These are phyloP conservation scores for Adansonia digitata DNA, from an alignment of 345 rosid species.

Conservation along the genomic window DNA sequence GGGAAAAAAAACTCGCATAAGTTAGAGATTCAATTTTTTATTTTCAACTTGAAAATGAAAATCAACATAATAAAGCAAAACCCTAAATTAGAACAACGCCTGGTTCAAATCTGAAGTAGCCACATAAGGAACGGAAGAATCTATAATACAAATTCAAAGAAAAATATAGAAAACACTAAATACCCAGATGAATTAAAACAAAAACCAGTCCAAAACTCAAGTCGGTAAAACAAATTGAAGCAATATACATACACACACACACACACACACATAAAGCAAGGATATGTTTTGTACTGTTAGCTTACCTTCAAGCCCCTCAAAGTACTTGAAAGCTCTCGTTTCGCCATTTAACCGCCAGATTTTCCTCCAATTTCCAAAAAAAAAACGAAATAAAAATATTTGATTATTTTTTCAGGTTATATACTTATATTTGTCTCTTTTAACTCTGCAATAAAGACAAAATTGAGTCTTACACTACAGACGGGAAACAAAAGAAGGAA, in stretches of 20 bases:
- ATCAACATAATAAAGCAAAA: slow-evolving; percentile 4
- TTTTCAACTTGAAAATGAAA: not conserved
- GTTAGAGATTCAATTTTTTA: not conserved
- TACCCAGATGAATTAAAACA: not conserved
- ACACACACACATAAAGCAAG: too few species aligned
- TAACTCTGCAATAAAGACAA: not conserved
- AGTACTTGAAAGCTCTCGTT: slow-evolving; percentile 82
- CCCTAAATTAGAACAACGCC: slow-evolving; percentile 18
- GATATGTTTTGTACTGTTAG: not conserved
- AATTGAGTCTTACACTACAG: too few species aligned
- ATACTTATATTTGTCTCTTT: not conserved
- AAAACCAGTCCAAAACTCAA: not conserved
- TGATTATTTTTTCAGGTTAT: not conserved
- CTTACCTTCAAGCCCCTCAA: slow-evolving; percentile 82
- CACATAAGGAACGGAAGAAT: not conserved
- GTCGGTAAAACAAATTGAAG: not conserved
- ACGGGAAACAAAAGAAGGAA: not conserved
- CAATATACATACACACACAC: too few species aligned
- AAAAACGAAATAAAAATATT: not conserved
- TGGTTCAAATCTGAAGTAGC: slow-evolving; percentile 7
- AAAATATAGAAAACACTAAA: not conserved
- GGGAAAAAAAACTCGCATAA: not conserved
- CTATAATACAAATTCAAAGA: not conserved
- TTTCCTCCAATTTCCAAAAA: not conserved
- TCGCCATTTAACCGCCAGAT: slow-evolving; percentile 42